Evolutionary conservation across 495 filamentous ascomycete species (phyloP), one percentile per base, ranked within the genome.

Genomic region (Margaritispora aquatica): DNA sequence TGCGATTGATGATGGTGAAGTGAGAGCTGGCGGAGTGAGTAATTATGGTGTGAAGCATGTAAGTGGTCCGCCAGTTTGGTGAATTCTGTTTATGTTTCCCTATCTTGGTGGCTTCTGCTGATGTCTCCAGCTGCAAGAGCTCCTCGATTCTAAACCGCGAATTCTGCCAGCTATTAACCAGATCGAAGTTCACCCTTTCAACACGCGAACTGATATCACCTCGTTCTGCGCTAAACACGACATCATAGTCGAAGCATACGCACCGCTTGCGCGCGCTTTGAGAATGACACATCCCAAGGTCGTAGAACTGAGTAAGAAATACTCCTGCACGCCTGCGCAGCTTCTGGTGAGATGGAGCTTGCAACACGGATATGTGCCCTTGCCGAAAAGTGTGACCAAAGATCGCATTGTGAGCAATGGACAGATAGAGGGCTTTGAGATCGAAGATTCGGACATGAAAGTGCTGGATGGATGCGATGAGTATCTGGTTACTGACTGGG

Each of bases 151-250:
- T 13, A 76, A 75, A 47, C 82, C 78, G 19, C 69, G 68, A 13
- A 69, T 85, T 21, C 50, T 67, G 9, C 84, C 86, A 0, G 75
- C 75, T 0, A 78, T 89, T 26, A 88, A 89, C 24, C 92, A 96
- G 70, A 88, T 90, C 68, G 92, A 97, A 74, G 77, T 96, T 26
- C 92, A 97, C 66, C 92, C 91, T 2, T 96, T 90, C 88, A 84
- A 88, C 26, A 78, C 84, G 2, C 78, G 90, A 15, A 76, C 77
- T 8, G 88, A 91, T 61, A 87, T 97, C 26, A 83, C 83, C 19
- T 76, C 82, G 44, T 96, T 92, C 86, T 86, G 87, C 64, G 64
- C 75, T 51, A 72, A 83, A 65, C 75, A 85, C 26, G 82, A 84
- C 24, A 79, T 93, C 5, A 73, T 90, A 20, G 74, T 94, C 17